phyloP scores from a whole-genome alignment of 2,329 filamentous ascomycete species.

The Trichoderma koningii region DNA sequence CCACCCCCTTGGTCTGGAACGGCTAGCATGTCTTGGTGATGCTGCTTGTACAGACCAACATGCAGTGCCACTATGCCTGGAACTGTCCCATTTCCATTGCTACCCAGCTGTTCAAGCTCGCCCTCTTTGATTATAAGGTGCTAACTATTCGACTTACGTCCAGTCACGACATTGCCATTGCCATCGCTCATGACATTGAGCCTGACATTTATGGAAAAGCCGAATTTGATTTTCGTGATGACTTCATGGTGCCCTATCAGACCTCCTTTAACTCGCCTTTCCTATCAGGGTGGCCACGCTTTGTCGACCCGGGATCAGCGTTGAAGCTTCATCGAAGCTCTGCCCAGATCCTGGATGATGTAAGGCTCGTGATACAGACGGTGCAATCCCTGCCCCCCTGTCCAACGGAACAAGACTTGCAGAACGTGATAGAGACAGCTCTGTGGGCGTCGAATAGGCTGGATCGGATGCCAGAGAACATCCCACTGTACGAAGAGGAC shows the following conservation, averaged over 20 bases:
- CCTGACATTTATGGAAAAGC: constrained; percentile 46
- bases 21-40: not conserved
- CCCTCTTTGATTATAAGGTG: not conserved
- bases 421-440: constrained; percentile 45
- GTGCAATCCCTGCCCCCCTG: constrained; percentile 45
- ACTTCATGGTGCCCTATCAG: constrained; percentile 44
- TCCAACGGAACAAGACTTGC: constrained; percentile 41
- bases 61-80: not conserved
- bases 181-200: constrained; percentile 50
- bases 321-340: constrained; percentile 50
- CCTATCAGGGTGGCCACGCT: constrained; percentile 46
- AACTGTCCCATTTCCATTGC: not conserved
- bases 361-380: constrained; percentile 50
- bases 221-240: constrained; percentile 48
- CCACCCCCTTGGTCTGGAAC: not conserved
- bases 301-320: constrained; percentile 45
- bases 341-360: constrained; percentile 54
- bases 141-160: constrained; percentile 27
- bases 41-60: not conserved
- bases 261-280: constrained; percentile 52
- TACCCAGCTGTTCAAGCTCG: not conserved
- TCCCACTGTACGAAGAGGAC: constrained; percentile 8
- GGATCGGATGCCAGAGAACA: constrained; percentile 34
- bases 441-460: constrained; percentile 47
- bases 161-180: constrained; percentile 52